A percentile compares a stretch with the other conserved stretches of the same genome.
These are phyloP conservation scores for Kingdonia uniflora DNA, from an alignment of 164 flowering plant genomes.

Conservation along the genomic window DNA sequence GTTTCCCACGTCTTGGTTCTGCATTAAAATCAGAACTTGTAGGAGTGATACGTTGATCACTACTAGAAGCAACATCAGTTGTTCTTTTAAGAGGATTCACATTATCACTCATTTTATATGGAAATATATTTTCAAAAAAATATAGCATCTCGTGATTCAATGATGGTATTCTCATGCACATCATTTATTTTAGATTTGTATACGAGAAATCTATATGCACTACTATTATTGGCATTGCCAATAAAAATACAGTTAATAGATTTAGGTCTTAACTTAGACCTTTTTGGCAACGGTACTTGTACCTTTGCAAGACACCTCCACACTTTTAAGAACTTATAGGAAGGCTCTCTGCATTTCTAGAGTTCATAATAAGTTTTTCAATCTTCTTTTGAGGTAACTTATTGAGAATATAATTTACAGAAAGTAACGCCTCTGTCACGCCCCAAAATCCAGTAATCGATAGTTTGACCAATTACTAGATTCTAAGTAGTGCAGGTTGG, in stretches of 20 bases:
- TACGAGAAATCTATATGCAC: neutral
- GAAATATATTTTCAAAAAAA: neutral
- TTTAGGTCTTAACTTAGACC: neutral
- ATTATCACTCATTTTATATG: neutral
- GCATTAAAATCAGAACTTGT: too few relatives aligned
- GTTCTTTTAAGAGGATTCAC: neutral
- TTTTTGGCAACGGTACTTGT: neutral
- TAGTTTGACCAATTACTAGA: too few relatives aligned
- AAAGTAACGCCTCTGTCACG: too few relatives aligned
- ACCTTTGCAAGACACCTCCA: neutral
- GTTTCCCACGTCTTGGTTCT: too few relatives aligned
- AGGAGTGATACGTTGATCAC: too few relatives aligned
- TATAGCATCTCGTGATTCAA: neutral
- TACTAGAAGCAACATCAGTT: neutral
- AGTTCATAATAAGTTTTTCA: too few relatives aligned
- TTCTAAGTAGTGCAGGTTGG: too few relatives aligned
- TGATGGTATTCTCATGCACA: neutral
- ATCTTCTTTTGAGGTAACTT: too few relatives aligned
- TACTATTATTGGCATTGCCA: neutral
- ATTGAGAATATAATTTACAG: too few relatives aligned
- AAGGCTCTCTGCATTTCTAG: neutral
- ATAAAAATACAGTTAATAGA: neutral
- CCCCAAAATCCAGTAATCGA: too few relatives aligned
- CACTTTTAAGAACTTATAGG: neutral
- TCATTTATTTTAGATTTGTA: neutral